Base-by-base conservation (phyloP, 1,284 basidiomycete species). In the Tausonia pullulans region DNA sequence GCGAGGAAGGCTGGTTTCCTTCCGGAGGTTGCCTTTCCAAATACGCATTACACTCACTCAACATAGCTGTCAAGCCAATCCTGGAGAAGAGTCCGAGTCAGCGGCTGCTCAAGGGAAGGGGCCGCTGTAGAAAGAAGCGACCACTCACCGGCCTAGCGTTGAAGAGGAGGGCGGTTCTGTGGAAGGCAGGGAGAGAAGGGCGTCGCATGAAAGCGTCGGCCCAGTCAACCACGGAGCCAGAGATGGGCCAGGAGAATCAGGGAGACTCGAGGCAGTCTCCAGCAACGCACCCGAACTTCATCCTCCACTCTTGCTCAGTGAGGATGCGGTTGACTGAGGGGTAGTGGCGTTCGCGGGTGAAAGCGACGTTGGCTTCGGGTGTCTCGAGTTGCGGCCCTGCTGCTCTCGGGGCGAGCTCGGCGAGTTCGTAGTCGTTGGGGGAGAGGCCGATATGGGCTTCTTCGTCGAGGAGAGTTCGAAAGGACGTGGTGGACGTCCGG, bases 21-120 rank as follows among this genome's bases (percentile, higher is more conserved):
- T 27, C 27, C 27, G 27, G 27, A 27, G 27, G 27, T 27, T 27
- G 27, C 27, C 44, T 48, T 13, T 55, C 50, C 16, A 54, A 51
- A 67, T 16, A 56, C 58, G 16, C 44, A 9, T 14, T 40, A 49
- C 10, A 72, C 75, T 69, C 64, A 76, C 74, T 78, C 76, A 58
- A 67, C 87, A 74, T 97, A 97, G 69, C 93, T 85, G 71, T 92
- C 88, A 83, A 87, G 88, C 93, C 94, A 97, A 68, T 97, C 27
- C 27, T 27, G 27, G 27, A 27, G 27, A 27, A 27, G 27, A 27
- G 27, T 27, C 27, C 27, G 27, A 27, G 27, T 27, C 27, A 27
- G 27, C 27, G 27, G 27, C 27, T 27, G 27, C 27, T 27, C 27
- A 27, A 27, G 27, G 27, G 27, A 27, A 27, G 27, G 27, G 27